These are phyloP conservation scores for Olyra latifolia DNA, from an alignment of 176 grass and related monocot genomes.

Conservation along the genomic window DNA sequence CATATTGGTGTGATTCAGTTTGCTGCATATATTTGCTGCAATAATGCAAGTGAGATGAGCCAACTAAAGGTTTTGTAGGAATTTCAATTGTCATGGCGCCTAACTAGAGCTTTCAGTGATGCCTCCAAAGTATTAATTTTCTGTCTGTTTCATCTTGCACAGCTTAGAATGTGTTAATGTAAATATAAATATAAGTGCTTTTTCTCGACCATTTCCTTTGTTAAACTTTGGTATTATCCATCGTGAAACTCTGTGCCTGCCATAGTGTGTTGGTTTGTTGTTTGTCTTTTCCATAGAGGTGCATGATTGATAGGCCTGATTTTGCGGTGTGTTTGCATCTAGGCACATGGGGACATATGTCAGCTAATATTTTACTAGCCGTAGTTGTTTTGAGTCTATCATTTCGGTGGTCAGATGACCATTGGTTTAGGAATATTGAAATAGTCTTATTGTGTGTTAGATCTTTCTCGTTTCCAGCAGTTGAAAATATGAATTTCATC, in stretches of 20 bases:
- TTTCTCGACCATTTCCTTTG: constrained; percentile 5
- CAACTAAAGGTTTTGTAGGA: constrained; percentile 1
- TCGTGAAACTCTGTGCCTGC: constrained; percentile 10
- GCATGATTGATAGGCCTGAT: constrained; percentile 37
- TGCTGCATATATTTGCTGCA: background rate
- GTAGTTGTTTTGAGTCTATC: constrained; percentile 25
- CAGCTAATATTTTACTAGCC: constrained; percentile 44
- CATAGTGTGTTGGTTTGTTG: background rate
- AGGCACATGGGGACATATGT: constrained; percentile 52
- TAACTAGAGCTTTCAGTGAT: constrained; percentile 37
- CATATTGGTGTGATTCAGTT: background rate
- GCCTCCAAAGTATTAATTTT: background rate
- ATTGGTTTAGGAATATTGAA: constrained; percentile 43
- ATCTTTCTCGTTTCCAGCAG: constrained; percentile 32
- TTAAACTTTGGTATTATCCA: background rate
- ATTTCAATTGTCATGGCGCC: background rate
- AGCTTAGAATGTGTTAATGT: constrained; percentile 4
- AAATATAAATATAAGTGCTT: background rate
- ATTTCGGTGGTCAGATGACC: constrained; percentile 37
- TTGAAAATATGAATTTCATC: background rate
- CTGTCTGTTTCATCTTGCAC: background rate
- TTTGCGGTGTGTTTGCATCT: constrained; percentile 38
- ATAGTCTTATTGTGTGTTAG: constrained; percentile 11
- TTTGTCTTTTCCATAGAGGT: constrained; percentile 41
- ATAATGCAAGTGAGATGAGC: background rate